phyloP scores from a whole-genome alignment of 2,329 filamentous ascomycete species.

The Trichoderma brevicompactum region DNA sequence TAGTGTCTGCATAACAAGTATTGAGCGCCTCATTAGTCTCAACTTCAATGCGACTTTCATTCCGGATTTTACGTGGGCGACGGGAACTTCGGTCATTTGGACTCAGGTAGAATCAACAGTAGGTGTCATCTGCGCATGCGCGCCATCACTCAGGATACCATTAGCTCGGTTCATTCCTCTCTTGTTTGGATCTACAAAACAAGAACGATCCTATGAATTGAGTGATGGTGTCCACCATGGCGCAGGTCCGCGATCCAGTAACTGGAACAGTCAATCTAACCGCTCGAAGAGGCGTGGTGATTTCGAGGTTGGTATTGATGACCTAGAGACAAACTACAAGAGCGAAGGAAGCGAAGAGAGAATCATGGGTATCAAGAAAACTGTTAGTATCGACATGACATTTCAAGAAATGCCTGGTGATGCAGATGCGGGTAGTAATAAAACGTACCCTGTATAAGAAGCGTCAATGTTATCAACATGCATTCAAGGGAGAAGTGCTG shows the following conservation, averaged over 20 bases:
- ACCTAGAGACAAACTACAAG: conserved; percentile 11
- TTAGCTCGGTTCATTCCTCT: conserved; percentile 13
- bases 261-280: conserved; percentile 12
- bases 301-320: not conserved
- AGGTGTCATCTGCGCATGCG: conserved; percentile 22
- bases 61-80: conserved; percentile 17
- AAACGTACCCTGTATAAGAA: not conserved
- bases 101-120: conserved; percentile 22
- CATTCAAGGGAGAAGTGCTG: no score
- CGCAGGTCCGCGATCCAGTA: not conserved
- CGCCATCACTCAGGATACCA: conserved; percentile 15
- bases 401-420: conserved; percentile 1
- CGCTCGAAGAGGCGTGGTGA: conserved; percentile 5
- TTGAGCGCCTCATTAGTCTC: conserved; percentile 20
- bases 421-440: not conserved
- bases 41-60: conserved; percentile 24
- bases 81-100: conserved; percentile 18
- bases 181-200: conserved; percentile 10
- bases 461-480: not conserved
- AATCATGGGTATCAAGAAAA: conserved; percentile 21
- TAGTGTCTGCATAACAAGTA: conserved; percentile 16
- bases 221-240: conserved; percentile 2
- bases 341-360: conserved; percentile 20
- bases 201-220: conserved; percentile 7
- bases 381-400: conserved; percentile 22